Base-by-base conservation (phyloP, 192 early-diverging fungal genomes). In the Pecoramyces ruminantium region DNA sequence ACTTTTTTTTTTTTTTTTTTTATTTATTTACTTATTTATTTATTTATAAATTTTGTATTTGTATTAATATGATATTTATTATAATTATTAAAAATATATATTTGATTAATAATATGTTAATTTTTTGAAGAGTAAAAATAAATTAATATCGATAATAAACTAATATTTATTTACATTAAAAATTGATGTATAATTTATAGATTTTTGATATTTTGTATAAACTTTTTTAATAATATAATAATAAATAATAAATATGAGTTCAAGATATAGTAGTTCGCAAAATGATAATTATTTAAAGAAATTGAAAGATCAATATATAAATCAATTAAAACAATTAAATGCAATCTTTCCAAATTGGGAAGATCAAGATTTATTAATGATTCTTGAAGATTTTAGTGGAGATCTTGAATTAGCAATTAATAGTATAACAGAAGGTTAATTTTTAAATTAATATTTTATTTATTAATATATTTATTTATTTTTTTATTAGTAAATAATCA, bases 311-410 rank as follows among this genome's bases (percentile, higher is more conserved):
- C 88, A 89, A 82, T 92, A 94, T 86, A 86, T 86, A 81, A 83
- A 79, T 80, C 86, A 87, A 79, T 86, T 95, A 80, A 84, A 88
- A 30, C 88, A 87, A 78, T 83, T 95, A 78, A 86, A 87, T 78
- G 93, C 93, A 84, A 83, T 95, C 79, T 94, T 93, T 83, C 86
- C 91, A 39, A 91, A 92, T 78, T 98, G 96, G 95, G 87, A 92
- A 82, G 93, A 96, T 82, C 92, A 90, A 82, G 97, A 98, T 86
- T 88, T 98, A 80, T 83, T 96, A 77, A 93, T 88, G 58, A 90
- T 90, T 29, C 86, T 97, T 80, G 92, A 95, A 84, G 97, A 98
- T 82, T 92, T 92, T 78, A 82, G 90, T 77, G 96, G 96, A 29
- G 95, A 98, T 83, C 84, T 97, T 51, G 93, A 96, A 38, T 81